These are phyloP conservation scores for Phytopythium sindhum DNA, from an alignment of 352 stramenopile species.

Conservation along the genomic window DNA sequence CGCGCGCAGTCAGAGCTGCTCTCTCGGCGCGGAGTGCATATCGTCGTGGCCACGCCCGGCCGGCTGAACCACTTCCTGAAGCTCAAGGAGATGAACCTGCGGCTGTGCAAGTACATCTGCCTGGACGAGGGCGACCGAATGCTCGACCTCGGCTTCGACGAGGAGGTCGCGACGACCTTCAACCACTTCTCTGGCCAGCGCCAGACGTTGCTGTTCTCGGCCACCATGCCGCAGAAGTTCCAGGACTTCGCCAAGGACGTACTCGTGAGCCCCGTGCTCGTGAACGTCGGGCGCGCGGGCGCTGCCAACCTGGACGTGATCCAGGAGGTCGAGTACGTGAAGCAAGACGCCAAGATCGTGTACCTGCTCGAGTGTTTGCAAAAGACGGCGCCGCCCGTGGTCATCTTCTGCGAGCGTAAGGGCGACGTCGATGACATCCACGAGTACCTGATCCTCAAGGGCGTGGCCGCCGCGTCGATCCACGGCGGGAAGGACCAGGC, in stretches of 20 bases:
- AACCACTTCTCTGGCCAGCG: conserved; percentile 97
- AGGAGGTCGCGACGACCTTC: conserved; percentile 95
- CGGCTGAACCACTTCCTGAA: conserved; percentile 97
- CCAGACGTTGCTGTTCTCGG: conserved; percentile 98
- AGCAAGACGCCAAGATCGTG: conserved; percentile 98
- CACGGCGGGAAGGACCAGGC: conserved; percentile 98
- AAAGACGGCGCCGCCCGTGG: conserved; percentile 97
- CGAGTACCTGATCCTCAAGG: conserved; percentile 98
- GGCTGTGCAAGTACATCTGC: conserved; percentile 96
- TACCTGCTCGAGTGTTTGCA: conserved; percentile 98
- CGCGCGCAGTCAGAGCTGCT: conserved; percentile 90
- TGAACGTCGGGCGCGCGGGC: conserved; percentile 98
- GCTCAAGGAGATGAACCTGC: conserved; percentile 91
- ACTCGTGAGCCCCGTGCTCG: conserved; percentile 95
- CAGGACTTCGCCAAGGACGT: conserved; percentile 97
- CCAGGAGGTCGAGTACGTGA: conserved; percentile 99
- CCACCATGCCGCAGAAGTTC: conserved; percentile 99
- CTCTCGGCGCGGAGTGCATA: conserved; percentile 90
- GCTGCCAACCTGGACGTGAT: conserved; percentile 99
- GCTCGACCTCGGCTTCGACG: conserved; percentile 94
- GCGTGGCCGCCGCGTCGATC: conserved; percentile 94
- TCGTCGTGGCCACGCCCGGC: conserved; percentile 96
- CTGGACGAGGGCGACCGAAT: conserved; percentile 99
- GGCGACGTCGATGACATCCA: conserved; percentile 99
- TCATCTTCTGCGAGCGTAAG: conserved; percentile 98